Percentiles rank a stretch among this genome's conserved stretches.
Conservation (phyloP, 352 stramenopile species). For the Globisporangium paroecandrum region DNA sequence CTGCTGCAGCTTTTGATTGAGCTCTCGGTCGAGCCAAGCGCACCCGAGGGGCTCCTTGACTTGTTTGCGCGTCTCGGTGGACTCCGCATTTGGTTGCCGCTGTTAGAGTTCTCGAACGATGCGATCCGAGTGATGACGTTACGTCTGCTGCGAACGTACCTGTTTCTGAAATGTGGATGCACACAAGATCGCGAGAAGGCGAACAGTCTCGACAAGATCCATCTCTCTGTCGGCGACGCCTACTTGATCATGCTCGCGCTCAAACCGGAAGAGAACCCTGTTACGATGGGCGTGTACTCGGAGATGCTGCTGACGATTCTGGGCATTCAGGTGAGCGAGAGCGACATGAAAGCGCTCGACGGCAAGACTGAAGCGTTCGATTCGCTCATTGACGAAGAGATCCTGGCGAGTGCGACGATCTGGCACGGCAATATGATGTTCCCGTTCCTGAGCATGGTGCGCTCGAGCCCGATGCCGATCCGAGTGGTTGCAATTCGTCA, state of each 20-base stretch:
- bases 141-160: slow-evolving; percentile 70
- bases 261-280: slow-evolving; percentile 56
- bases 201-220: slow-evolving; percentile 65
- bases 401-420: slow-evolving; percentile 43
- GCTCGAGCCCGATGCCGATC: slow-evolving; percentile 51
- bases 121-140: slow-evolving; percentile 79
- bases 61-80: slow-evolving; percentile 73
- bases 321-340: slow-evolving; percentile 64
- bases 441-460: slow-evolving; percentile 55
- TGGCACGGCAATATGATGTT: slow-evolving; percentile 72
- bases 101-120: slow-evolving; percentile 73
- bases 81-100: slow-evolving; percentile 76
- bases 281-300: slow-evolving; percentile 79
- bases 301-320: slow-evolving; percentile 75
- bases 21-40: slow-evolving; percentile 65
- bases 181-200: slow-evolving; percentile 58
- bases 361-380: slow-evolving; percentile 47
- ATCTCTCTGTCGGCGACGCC: slow-evolving; percentile 71
- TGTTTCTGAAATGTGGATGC: slow-evolving; percentile 76
- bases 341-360: slow-evolving; percentile 44
- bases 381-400: slow-evolving; percentile 54
- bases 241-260: slow-evolving; percentile 81
- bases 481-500: slow-evolving; percentile 61
- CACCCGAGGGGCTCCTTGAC: slow-evolving; percentile 64
- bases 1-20: slow-evolving; percentile 77